Conservation (phyloP, 768 basidiomycete genomes). For the Termitomyces sp. region DNA sequence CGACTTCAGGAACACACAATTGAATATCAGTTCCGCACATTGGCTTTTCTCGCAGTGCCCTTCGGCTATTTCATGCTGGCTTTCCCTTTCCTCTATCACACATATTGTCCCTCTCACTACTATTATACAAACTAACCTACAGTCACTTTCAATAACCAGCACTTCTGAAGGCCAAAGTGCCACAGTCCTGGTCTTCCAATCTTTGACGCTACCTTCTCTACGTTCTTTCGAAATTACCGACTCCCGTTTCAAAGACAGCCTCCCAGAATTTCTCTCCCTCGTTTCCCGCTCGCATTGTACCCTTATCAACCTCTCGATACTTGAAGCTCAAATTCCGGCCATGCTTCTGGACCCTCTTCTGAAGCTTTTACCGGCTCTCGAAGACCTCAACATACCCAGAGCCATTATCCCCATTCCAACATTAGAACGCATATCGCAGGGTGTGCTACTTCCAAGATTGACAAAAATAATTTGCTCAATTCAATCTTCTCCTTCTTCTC, state of each 20-base stretch:
- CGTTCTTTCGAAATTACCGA: neutral
- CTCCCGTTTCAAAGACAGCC: neutral
- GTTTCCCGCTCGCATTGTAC: neutral
- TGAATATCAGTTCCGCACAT: neutral
- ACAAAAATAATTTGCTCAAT: neutral
- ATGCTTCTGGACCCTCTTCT: neutral
- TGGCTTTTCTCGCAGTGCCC: neutral
- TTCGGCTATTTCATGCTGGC: neutral
- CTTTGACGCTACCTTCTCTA: neutral
- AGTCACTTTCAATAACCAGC: neutral
- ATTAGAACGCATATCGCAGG: conserved; percentile 2
- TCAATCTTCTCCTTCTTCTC: neutral
- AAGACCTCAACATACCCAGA: neutral
- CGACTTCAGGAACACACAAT: neutral
- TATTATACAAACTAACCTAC: neutral
- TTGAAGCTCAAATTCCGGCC: neutral
- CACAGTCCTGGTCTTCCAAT: neutral
- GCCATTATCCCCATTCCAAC: neutral
- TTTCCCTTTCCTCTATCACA: neutral
- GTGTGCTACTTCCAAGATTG: neutral
- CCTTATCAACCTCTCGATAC: neutral
- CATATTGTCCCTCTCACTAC: neutral
- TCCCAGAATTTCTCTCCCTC: neutral
- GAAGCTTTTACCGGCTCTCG: neutral
- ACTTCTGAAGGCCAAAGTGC: neutral